Base-by-base conservation (phyloP, 331 rosid species). In the Quercus lobata region DNA sequence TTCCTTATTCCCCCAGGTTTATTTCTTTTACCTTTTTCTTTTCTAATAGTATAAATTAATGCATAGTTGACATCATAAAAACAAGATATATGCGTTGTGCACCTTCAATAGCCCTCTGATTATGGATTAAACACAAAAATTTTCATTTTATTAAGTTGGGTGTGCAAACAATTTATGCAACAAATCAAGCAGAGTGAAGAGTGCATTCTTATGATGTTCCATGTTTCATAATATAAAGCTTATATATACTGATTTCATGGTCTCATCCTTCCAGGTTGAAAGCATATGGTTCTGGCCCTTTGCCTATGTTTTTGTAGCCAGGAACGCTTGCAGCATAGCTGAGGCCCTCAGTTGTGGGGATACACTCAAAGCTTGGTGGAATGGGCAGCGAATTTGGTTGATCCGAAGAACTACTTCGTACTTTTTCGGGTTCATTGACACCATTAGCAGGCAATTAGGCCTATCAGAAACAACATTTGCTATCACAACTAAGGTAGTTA, bases 261-360 rank as follows among this genome's bases (percentile, higher is more conserved):
- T 1, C 55, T 49, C 55, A 49, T 49, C 55, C 4, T 70, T 81
- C 74, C 87, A 93, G 97, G 82, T 87, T 32, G 76, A 86, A 69
- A 91, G 94, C 84, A 79, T 77, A 18, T 93, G 98, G 97, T 82
- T 84, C 80, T 56, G 88, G 69, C 90, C 98, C 19, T 93, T 90
- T 71, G 87, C 86, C 9, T 91, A 93, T 72, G 91, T 88, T 14
- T 88, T 88, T 78, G 61, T 91, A 16, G 87, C 90, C 27, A 85
- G 56, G 12, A 76, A 77, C 25, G 55, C 72, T 35, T 88, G 73
- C 78, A 88, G 93, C 83, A 69, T 90, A 62, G 73, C 21, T 35
- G 97, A 93, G 85, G 69, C 75, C 61, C 32, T 87, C 60, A 69
- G 27, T 10, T 86, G 90, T 75, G 89, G 90, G 2, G 24, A 60